Base-by-base conservation (phyloP, 345 rosid species). In the Combretum micranthum region DNA sequence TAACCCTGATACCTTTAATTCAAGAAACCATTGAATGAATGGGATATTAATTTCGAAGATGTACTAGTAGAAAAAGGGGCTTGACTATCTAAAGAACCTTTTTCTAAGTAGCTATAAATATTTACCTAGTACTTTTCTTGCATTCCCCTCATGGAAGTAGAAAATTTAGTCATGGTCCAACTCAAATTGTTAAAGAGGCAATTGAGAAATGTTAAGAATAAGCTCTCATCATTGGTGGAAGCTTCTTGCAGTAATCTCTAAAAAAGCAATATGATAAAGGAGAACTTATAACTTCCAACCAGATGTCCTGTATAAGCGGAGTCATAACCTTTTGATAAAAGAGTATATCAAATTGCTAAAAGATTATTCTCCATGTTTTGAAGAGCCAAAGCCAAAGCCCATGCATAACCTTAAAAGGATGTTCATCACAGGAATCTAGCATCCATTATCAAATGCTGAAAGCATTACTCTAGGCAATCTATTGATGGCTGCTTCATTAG, bases 161-260 rank as follows among this genome's bases (percentile, higher is more conserved):
- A 93, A 66, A 93, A 89, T 72, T 87, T 97, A 9, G 94, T 93
- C 86, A 93, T 85, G 53, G 90, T 86, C 99, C 97, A 93, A 81
- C 99, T 93, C 56, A 93, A 79, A 3, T 91, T 93, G 79, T 93
- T 93, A 65, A 93, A 93, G 21, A 93, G 72, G 44, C 91, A 94
- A 74, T 93, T 93, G 32, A 93, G 85, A 73, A 89, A 93, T 66
- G 86, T 79, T 44, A 91, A 89, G 69, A 93, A 85, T 62, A 93
- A 62, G 50, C 78, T 87, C 60, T 69, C 81, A 47, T 93, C 79
- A 64, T 55, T 69, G 54, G 77, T 67, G 72, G 91, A 89, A 61
- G 84, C 96, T 72, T 93, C 96, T 58, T 85, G 83, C 57, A 89
- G 67, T 73, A 89, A 77, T 44, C 77, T 80, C 99, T 93, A 17